These are phyloP conservation scores for Colletotrichum incanum DNA, from an alignment of 2,329 filamentous ascomycete species.

Conservation along the genomic window DNA sequence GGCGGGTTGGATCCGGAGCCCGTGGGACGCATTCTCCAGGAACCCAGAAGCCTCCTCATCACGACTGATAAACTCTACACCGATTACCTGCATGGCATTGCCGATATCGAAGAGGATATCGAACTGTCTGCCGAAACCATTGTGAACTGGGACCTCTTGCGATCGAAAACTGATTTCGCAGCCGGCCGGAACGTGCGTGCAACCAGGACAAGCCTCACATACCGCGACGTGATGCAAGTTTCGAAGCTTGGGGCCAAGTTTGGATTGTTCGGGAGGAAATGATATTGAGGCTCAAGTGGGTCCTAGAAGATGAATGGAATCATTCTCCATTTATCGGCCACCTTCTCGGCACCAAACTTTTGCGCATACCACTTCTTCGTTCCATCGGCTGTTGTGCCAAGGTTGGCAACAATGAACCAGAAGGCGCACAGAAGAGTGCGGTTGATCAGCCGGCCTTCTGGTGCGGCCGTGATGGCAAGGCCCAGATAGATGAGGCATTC, in stretches of 20 bases:
- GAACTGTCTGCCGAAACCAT: slow-evolving; percentile 74
- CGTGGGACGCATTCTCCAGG: slow-evolving; percentile 79
- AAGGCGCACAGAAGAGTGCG: slow-evolving; percentile 79
- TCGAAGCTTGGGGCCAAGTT: slow-evolving; percentile 81
- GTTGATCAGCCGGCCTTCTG: slow-evolving; percentile 77
- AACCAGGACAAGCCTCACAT: slow-evolving; percentile 82
- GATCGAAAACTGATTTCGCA: slow-evolving; percentile 61
- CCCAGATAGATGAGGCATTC: slow-evolving; percentile 89
- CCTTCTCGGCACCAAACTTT: slow-evolving; percentile 79
- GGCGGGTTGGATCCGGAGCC: slow-evolving; percentile 69
- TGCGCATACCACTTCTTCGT: slow-evolving; percentile 85
- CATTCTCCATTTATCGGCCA: slow-evolving; percentile 80
- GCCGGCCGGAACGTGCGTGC: slow-evolving; percentile 71
- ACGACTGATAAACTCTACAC: slow-evolving; percentile 80
- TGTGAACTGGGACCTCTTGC: slow-evolving; percentile 80
- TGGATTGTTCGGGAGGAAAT: slow-evolving; percentile 64
- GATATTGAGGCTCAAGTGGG: slow-evolving; percentile 46
- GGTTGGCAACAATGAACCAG: slow-evolving; percentile 82
- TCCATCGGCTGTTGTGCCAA: slow-evolving; percentile 84
- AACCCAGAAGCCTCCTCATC: slow-evolving; percentile 85
- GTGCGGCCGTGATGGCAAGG: slow-evolving; percentile 82
- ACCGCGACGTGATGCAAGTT: slow-evolving; percentile 88
- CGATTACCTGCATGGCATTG: slow-evolving; percentile 82
- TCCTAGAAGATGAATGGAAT: slow-evolving; percentile 77
- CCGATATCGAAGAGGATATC: slow-evolving; percentile 76